phyloP scores from a whole-genome alignment of 495 filamentous ascomycete genomes.

The Trichoderma orchidacearum region DNA sequence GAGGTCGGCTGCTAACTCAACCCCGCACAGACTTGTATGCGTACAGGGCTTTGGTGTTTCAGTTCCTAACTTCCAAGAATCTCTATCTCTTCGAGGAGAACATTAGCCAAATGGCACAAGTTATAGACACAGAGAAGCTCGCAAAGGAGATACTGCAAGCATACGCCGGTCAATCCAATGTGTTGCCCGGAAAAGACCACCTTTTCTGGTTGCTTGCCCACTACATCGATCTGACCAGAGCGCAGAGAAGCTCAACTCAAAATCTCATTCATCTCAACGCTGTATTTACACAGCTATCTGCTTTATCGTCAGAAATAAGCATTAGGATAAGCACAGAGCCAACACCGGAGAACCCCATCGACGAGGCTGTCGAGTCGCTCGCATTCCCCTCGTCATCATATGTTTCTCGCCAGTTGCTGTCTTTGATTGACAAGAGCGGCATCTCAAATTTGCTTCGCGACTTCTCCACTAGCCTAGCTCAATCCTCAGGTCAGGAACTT shows the following conservation, averaged over 20 bases:
- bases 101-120: background rate
- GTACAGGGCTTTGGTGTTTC: background rate
- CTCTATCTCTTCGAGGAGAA: slow-evolving; percentile 1
- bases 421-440: slow-evolving; percentile 38
- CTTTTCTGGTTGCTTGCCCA: slow-evolving; percentile 70
- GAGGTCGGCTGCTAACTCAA: background rate
- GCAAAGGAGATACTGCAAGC: background rate
- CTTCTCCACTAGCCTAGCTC: background rate
- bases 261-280: slow-evolving; percentile 9
- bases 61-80: background rate
- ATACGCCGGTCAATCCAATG: slow-evolving; percentile 6
- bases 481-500: background rate
- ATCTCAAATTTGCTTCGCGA: background rate
- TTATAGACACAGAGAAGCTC: slow-evolving; percentile 13
- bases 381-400: slow-evolving; percentile 35
- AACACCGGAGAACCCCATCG: slow-evolving; percentile 4
- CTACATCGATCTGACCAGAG: slow-evolving; percentile 60
- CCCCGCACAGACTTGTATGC: background rate
- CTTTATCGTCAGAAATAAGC: slow-evolving; percentile 12
- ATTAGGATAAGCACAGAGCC: slow-evolving; percentile 5
- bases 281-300: slow-evolving; percentile 12
- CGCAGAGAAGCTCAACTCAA: slow-evolving; percentile 12
- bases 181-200: slow-evolving; percentile 10
- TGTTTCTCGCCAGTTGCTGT: slow-evolving; percentile 43
- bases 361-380: background rate